Evolutionary conservation across 2,329 filamentous ascomycete genomes (phyloP), one percentile per base, ranked within the genome.

Genomic region (Clarireedia sp.): DNA sequence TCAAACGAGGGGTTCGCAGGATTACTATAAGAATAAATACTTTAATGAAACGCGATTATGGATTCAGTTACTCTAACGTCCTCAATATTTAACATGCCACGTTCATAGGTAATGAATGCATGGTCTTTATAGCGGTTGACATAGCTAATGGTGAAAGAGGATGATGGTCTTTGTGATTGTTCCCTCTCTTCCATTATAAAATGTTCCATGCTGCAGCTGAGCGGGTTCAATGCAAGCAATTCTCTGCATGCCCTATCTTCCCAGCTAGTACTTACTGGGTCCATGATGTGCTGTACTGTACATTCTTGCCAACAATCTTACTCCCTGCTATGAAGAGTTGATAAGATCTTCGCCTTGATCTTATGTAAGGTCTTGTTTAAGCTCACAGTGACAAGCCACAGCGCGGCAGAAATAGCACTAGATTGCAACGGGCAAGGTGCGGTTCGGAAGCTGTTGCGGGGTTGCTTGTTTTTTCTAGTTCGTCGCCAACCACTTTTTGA

Each of bases 211-310:
- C 51, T 41, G 51, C 44, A 54, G 45, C 51, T 48, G 47, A 54
- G 51, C 44, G 51, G 44, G 37, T 54, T 33, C 33, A 54, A 54
- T 54, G 51, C 51, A 54, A 48, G 51, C 44, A 54, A 54, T 54
- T 23, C 29, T 21, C 51, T 48, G 51, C 37, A 51, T 41, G 19
- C 9, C 29, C 29, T 52, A 19, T 16, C 24, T 37, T 5, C n/a
- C n/a, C 16, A 19, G 38, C 19, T 41, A 19, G 38, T 41, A 17
- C 14, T 40, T 40, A 12, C 14, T 41, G 38, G n/a, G 16, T 19
- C 38, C 23, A n/a, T 26, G 29, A 17, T 48, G 33, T 48, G 29
- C 38, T 43, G 51, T 41, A 26, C 38, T 43, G 51, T 41, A 26
- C 36, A n/a, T 38, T 33, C 26, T 41, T 24, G 19, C 33, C 16